Evolutionary conservation across 164 flowering plant species (phyloP).

Genomic region (Cinnamomum chago): DNA sequence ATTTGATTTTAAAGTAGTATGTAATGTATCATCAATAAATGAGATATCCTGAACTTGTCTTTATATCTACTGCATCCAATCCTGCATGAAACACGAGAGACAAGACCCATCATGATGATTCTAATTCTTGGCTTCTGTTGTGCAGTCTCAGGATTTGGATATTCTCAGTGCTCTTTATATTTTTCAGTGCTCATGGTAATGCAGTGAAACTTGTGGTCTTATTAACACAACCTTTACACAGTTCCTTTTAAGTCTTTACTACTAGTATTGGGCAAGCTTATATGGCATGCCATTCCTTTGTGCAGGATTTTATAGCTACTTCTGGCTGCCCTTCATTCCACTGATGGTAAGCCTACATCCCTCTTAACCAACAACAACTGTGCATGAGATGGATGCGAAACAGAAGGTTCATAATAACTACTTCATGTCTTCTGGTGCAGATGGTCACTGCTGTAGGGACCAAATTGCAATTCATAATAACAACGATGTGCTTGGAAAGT

Average conservation of each 20-base stretch:
- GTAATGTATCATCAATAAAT: too few relatives aligned
- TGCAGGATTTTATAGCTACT: conserved; percentile 49
- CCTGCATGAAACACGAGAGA: background rate
- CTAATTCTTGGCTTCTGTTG: conserved; percentile 7
- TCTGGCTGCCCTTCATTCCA: conserved; percentile 71
- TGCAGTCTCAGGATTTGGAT: conserved; percentile 69
- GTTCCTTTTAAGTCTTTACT: conserved; percentile 10
- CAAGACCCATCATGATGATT: background rate
- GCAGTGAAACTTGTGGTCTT: background rate
- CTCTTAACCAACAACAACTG: too few relatives aligned
- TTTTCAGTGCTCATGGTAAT: conserved; percentile 60
- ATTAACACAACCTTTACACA: background rate
- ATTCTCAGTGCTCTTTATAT: conserved; percentile 49
- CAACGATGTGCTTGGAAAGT: conserved; percentile 51
- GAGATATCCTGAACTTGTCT: too few relatives aligned
- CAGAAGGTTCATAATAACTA: background rate
- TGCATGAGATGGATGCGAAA: too few relatives aligned
- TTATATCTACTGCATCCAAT: too few relatives aligned
- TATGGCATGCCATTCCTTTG: background rate
- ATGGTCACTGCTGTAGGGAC: conserved; percentile 48
- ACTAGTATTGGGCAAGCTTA: conserved; percentile 27
- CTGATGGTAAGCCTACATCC: conserved; percentile 34
- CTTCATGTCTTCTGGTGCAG: conserved; percentile 23
- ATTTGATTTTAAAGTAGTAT: too few relatives aligned
- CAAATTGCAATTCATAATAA: conserved; percentile 59